Evolutionary conservation across 1,284 basidiomycete species (phyloP), one percentile per base, ranked within the genome.

Genomic region (Leccinum subrobustum): DNA sequence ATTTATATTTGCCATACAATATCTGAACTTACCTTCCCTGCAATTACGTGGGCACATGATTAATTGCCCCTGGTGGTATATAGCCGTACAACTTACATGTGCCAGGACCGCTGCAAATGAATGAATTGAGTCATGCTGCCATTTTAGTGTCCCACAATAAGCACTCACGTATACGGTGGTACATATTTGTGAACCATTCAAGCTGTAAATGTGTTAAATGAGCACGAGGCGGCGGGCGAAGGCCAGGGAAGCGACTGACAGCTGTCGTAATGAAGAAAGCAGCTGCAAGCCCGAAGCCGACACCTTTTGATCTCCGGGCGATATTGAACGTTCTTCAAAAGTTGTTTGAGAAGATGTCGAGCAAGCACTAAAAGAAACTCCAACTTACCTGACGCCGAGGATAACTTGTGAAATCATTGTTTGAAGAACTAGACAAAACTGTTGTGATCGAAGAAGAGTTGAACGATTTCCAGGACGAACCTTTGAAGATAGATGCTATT

Each of bases 401-500:
- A 75, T 75, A 4, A 65, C 55, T 60, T 75, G 75, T n/a, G 75
- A 75, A 44, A 75, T n/a, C 70, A 75, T 75, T 4, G 66, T 70
- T 66, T 75, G 73, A 0, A 75, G 4, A 11, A 75, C 73, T 65
- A 52, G 29, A 47, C 20, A 29, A 33, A 3, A 37, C 0, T 4
- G 11, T 27, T n/a, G 1, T 64, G n/a, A 61, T 61, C 6, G 14
- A 5, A 27, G n/a, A 29, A 54, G 6, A 31, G 6, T 3, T 2
- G 7, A 4, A 3, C 0, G n/a, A 31, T 14, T 11, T 31, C 1
- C 1, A 20, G 4, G 35, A 56, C 61, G 25, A 14, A 75, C 77
- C 76, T 70, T 78, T 78, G 42, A 78, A 68, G 12, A 68, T 53
- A 3, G 76, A 72, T 20, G 74, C 58, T 16, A 70, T 47, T n/a